Evolutionary conservation across 495 filamentous ascomycete genomes (phyloP), one percentile per base, ranked within the genome.

Genomic region (Glarea lozoyensis): DNA sequence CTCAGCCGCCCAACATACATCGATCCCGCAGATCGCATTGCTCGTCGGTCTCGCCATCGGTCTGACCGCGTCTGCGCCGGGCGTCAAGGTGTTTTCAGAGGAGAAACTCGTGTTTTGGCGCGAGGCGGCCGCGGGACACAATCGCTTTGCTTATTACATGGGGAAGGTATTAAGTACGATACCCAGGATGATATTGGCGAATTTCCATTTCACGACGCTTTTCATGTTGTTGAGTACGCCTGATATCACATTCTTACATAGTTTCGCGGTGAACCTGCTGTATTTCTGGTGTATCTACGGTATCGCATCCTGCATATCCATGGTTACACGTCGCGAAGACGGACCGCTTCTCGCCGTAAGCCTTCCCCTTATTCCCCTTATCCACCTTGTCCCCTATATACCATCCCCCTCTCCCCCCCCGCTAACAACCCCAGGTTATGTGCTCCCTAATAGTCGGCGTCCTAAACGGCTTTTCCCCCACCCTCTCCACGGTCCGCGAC

Each of bases 241-340:
- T 0, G 54, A 69, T 6, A 73, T 78, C 17, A 31, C 51, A 0
- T 78, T 64, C 55, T 42, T 47, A 7, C 46, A 53, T 0, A 62
- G 65, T 10, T 73, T 72, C 50, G 40, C 59, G 0, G 63, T 64
- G 10, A 73, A 74, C 45, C 46, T 78, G 27, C 45, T 73, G 2
- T 77, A 77, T 46, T 77, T 75, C 48, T 78, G 70, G 48, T 71
- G 67, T 52, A 68, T 79, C 36, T 78, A 75, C 54, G 73, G 76
- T 3, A 63, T 79, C 13, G 69, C 73, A 2, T 69, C 62, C 38
- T 51, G 56, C 42, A 49, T 70, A n/a, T 64, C 60, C 39, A 75
- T 76, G 64, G 40, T 74, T 3, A 62, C 61, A 2, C 55, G 57
- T 10, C 56, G 63, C 2, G 65, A 72, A 55, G 67, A 73, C 40